Base-by-base conservation (phyloP, 257 asterid species). In the Eustoma russellianum region DNA sequence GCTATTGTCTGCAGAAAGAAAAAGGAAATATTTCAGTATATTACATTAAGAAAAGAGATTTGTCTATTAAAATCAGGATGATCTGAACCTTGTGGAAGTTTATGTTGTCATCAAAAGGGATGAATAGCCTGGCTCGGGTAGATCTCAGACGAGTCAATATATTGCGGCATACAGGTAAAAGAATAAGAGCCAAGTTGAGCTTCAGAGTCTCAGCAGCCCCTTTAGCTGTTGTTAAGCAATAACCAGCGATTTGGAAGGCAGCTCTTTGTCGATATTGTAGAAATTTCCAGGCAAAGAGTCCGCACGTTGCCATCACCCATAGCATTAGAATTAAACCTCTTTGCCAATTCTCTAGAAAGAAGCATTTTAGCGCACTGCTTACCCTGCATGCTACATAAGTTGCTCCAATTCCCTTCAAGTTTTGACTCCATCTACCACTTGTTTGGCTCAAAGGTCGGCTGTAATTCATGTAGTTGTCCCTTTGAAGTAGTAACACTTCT, bases 171-270 rank as follows among this genome's bases (percentile, higher is more conserved):
- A 88, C 94, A 0, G 97, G 97, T 34, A 88, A 66, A 15, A 88
- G 94, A 57, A 88, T 70, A n/a, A 88, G 72, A 13, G 97, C 97
- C 95, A 88, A 82, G 81, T 88, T 88, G 75, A 88, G 80, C 61
- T 88, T 88, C 47, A 88, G 86, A 1, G 95, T 88, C 76, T 88
- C 97, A 0, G 97, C 97, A 9, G 97, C 95, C 6, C 97, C 97
- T 62, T 88, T 88, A 50, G 97, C 95, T 5, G 94, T 88, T 9
- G 95, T 59, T 33, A 85, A 67, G 70, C 97, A 88, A 60, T 83
- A 60, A 1, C 97, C 97, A 95, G 82, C 79, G 18, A 80, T 57
- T 9, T 82, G 92, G 70, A 85, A 88, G 5, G 92, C 91, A 6
- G 79, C 60, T 51, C 55, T 74, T 19, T 53, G 84, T 61, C 74